A percentile compares a stretch with the other conserved stretches of the same genome.
Evolutionary conservation across 768 basidiomycete species (phyloP).

Genomic region (Russula vinacea): DNA sequence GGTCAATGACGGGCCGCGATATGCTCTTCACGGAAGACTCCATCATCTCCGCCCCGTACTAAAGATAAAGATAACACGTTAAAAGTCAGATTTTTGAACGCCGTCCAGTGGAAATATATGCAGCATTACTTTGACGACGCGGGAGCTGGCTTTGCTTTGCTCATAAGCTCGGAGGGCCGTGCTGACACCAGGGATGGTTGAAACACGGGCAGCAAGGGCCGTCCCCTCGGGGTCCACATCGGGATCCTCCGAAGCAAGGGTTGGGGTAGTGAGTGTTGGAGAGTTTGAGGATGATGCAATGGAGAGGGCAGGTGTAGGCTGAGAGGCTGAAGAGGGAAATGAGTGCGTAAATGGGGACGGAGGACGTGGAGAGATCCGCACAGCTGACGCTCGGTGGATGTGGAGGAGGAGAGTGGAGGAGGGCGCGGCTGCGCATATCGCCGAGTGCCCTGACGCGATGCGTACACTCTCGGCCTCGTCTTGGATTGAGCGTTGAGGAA

Average conservation of each 20-base stretch:
- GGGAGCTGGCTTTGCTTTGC: slow-evolving; percentile 76
- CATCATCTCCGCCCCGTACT: slow-evolving; percentile 88
- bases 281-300: slow-evolving; percentile 36
- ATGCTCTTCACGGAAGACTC: slow-evolving; percentile 80
- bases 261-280: slow-evolving; percentile 36
- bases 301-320: slow-evolving; percentile 39
- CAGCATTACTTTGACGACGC: slow-evolving; percentile 72
- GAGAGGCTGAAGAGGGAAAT: slow-evolving; percentile 33
- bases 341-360: background rate
- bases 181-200: slow-evolving; percentile 68
- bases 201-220: slow-evolving; percentile 55
- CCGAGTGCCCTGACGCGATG: slow-evolving; percentile 76
- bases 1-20: slow-evolving; percentile 76
- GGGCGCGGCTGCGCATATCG: slow-evolving; percentile 55
- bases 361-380: slow-evolving; percentile 25
- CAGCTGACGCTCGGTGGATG: slow-evolving; percentile 33
- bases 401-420: slow-evolving; percentile 2
- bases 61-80: slow-evolving; percentile 26
- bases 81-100: background rate
- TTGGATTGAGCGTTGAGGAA: slow-evolving; percentile 37
- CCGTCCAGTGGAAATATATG: background rate
- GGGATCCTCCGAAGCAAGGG: slow-evolving; percentile 32
- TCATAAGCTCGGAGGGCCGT: slow-evolving; percentile 74
- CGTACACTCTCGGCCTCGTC: slow-evolving; percentile 72
- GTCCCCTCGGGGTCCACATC: slow-evolving; percentile 31